Conservation (phyloP, 129 eudicot genomes). For the Artemisia argyi region DNA sequence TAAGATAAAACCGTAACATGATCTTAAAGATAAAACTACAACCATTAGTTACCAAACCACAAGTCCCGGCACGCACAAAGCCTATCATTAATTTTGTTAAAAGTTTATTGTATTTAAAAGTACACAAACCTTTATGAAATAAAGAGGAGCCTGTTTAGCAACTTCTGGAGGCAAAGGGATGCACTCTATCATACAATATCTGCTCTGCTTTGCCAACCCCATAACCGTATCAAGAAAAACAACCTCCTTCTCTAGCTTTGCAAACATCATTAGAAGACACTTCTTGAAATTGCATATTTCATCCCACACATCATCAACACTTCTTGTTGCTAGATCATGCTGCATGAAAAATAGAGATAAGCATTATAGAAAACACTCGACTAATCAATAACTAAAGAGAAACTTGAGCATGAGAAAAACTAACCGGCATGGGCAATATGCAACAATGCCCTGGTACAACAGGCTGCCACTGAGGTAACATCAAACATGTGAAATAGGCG, state of each 20-base stretch:
- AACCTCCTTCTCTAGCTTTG: conserved; percentile 76
- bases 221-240: conserved; percentile 85
- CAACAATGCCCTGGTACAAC: conserved; percentile 87
- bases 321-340: conserved; percentile 85
- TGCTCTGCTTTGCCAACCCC: conserved; percentile 72
- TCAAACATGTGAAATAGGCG: conserved; percentile 81
- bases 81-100: background rate
- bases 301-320: conserved; percentile 87
- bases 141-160: conserved; percentile 84
- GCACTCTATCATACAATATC: conserved; percentile 91
- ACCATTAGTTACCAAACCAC: background rate
- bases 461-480: conserved; percentile 80
- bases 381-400: background rate
- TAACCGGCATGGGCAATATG: conserved; percentile 89
- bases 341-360: conserved; percentile 23
- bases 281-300: conserved; percentile 92
- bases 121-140: conserved; percentile 74
- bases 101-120: background rate
- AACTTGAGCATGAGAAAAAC: conserved; percentile 8
- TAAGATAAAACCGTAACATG: too few species aligned
- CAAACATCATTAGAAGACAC: conserved; percentile 91
- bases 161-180: conserved; percentile 75
- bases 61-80: background rate
- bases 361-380: background rate
- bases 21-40: too few species aligned